phyloP scores from a whole-genome alignment of 2,329 filamentous ascomycete species.

The Aspergillus uvarum region DNA sequence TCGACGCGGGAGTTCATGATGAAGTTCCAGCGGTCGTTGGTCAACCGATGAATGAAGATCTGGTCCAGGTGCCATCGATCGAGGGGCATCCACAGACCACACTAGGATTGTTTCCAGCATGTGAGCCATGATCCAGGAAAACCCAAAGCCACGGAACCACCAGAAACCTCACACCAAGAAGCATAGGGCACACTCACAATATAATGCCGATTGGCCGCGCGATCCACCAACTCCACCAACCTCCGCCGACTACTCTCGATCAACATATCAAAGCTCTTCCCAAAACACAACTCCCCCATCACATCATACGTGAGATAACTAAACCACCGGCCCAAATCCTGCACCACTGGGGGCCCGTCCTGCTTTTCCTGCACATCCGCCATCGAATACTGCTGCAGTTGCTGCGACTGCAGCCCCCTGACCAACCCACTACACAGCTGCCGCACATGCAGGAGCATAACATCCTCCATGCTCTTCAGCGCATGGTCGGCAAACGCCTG shows the following conservation, averaged over 20 bases:
- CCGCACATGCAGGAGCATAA: conserved; percentile 65
- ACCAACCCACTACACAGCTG: conserved; percentile 55
- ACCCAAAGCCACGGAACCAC: too few relatives aligned
- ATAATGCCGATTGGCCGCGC: conserved; percentile 67
- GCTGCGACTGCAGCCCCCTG: conserved; percentile 13
- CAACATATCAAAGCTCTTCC: conserved; percentile 53
- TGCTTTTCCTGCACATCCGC: neutral
- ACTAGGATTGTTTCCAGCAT: conserved; percentile 45
- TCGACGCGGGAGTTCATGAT: conserved; percentile 70
- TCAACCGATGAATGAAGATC: conserved; percentile 66
- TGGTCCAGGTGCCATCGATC: conserved; percentile 66
- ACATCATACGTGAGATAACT: conserved; percentile 52
- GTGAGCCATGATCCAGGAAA: too few relatives aligned
- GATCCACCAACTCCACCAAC: conserved; percentile 65
- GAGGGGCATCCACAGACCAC: conserved; percentile 69
- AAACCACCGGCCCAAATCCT: conserved; percentile 41
- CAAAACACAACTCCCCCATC: conserved; percentile 53
- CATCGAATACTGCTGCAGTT: neutral
- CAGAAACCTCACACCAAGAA: neutral
- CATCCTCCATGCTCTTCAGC: conserved; percentile 66
- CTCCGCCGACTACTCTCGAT: conserved; percentile 54
- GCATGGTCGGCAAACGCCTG: conserved; percentile 69
- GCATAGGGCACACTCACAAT: conserved; percentile 53
- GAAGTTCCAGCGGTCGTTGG: conserved; percentile 66
- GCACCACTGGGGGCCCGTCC: conserved; percentile 25